Percentiles rank a stretch among this genome's conserved stretches.
phyloP scores from a whole-genome alignment of 169 alveolate genomes.

The Sarcocystis neurona region DNA sequence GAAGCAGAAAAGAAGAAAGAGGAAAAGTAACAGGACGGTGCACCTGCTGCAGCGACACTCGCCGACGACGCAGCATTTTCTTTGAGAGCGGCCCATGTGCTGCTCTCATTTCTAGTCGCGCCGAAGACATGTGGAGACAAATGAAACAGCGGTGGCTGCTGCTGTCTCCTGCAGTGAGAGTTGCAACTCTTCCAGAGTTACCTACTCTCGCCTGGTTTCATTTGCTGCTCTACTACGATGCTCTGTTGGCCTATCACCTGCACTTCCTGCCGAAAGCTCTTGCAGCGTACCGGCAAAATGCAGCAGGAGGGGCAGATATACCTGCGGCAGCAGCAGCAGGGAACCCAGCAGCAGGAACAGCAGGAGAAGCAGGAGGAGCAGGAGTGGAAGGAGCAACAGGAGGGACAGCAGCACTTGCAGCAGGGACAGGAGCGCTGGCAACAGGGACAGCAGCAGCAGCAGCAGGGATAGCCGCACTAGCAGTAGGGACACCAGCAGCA shows the following conservation, averaged over 20 bases:
- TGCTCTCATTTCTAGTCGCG: too few species aligned
- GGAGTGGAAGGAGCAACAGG: neutral
- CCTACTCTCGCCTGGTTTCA: slow-evolving; percentile 35
- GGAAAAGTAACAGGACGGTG: too few species aligned
- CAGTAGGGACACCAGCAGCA: too few species aligned
- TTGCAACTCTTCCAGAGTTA: neutral
- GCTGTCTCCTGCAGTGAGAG: neutral
- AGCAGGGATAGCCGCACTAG: too few species aligned
- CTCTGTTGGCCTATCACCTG: neutral
- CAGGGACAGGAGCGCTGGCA: neutral
- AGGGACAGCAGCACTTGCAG: neutral
- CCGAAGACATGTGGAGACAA: too few species aligned
- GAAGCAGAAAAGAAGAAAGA: too few species aligned
- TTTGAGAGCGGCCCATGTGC: too few species aligned
- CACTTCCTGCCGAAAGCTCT: neutral
- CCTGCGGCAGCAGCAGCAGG: neutral
- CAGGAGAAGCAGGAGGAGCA: neutral
- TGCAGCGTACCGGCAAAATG: neutral
- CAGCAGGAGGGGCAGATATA: neutral
- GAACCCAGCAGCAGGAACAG: neutral
- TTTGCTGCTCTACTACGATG: slow-evolving; percentile 24
- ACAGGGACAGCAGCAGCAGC: neutral
- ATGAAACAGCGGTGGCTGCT: too few species aligned
- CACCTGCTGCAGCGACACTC: too few species aligned
- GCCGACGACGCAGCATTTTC: too few species aligned